A percentile compares a stretch with the other conserved stretches of the same genome.
Conservation (phyloP, 345 rosid genomes). For the Cardamine resedifolia region DNA sequence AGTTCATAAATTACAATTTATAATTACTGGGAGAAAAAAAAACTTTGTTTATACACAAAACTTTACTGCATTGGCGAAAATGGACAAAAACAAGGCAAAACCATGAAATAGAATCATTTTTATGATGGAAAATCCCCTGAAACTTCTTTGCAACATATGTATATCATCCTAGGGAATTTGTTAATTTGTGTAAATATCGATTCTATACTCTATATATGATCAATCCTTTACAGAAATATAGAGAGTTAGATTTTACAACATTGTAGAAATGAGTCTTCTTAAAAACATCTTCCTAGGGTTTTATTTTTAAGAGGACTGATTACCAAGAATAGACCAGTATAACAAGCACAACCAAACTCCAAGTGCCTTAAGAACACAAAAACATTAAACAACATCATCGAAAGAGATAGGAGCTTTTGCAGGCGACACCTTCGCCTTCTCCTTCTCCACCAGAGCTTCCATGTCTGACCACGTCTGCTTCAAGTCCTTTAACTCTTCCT, state of each 20-base stretch:
- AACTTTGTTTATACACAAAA: too few species aligned
- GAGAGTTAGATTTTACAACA: not conserved
- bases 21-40: too few species aligned
- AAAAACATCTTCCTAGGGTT: too few species aligned
- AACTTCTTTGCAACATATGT: not conserved
- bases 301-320: too few species aligned
- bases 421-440: constrained; percentile 13
- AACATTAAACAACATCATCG: constrained; percentile 24
- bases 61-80: not conserved
- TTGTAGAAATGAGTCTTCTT: not conserved
- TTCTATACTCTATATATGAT: not conserved
- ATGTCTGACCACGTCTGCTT: constrained; percentile 12
- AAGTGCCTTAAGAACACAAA: not conserved
- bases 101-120: not conserved
- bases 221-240: not conserved
- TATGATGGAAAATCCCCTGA: too few species aligned
- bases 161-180: not conserved
- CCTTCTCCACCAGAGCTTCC: constrained; percentile 23
- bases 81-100: not conserved
- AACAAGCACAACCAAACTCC: not conserved
- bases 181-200: not conserved
- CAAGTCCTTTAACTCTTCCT: constrained; percentile 21
- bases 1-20: too few species aligned
- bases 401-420: constrained; percentile 21
- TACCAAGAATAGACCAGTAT: not conserved